These are phyloP conservation scores for Talaromyces wortmannii DNA, from an alignment of 495 filamentous ascomycete genomes.

Conservation along the genomic window DNA sequence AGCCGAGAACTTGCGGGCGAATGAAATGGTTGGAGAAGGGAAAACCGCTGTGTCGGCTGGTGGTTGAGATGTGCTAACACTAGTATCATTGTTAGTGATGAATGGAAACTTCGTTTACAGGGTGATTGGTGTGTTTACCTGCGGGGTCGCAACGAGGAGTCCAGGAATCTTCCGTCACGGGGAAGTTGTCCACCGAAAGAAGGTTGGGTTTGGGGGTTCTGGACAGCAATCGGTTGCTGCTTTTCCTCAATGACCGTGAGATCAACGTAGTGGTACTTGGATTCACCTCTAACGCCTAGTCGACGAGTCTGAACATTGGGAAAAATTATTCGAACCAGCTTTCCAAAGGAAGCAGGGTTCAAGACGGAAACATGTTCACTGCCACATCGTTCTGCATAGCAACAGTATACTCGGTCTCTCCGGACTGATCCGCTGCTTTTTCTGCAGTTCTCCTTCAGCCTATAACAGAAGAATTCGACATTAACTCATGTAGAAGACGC, in stretches of 20 bases:
- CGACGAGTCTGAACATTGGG: constrained; percentile 88
- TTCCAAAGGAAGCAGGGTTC: constrained; percentile 96
- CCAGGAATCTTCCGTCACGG: background rate
- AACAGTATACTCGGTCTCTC: constrained; percentile 85
- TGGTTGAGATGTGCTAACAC: constrained; percentile 39
- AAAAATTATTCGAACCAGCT: constrained; percentile 92
- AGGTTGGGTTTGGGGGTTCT: constrained; percentile 18
- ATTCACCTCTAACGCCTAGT: constrained; percentile 89
- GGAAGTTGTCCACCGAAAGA: constrained; percentile 10
- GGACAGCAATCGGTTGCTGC: constrained; percentile 23
- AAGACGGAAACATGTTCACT: constrained; percentile 87
- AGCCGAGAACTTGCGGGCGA: constrained; percentile 22
- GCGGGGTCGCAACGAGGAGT: constrained; percentile 3
- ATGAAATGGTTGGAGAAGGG: constrained; percentile 50
- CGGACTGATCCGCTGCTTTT: constrained; percentile 80
- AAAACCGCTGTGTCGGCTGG: constrained; percentile 62
- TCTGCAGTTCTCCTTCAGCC: constrained; percentile 77
- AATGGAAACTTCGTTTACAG: background rate
- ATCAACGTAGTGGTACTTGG: constrained; percentile 97
- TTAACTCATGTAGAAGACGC: background rate
- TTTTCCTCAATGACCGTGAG: constrained; percentile 59
- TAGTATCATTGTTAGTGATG: constrained; percentile 9
- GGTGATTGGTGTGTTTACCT: background rate
- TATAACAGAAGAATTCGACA: constrained; percentile 19
- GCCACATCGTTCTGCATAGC: constrained; percentile 84